Evolutionary conservation across 2,329 filamentous ascomycete species (phyloP).

Genomic region (Diaporthe nobilis): DNA sequence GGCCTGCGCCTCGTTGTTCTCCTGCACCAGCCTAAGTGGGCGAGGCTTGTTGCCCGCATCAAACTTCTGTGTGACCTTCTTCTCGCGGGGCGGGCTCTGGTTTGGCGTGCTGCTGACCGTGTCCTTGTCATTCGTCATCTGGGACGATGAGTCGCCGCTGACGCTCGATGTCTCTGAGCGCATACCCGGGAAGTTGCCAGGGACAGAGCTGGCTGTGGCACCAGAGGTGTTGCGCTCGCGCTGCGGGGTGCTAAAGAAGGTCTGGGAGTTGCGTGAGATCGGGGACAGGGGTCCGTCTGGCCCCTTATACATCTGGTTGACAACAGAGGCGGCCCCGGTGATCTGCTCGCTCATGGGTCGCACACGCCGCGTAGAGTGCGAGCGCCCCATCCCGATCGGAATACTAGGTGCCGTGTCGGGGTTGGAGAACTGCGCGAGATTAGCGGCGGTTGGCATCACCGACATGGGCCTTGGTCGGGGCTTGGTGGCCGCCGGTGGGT

Average conservation of each 20-base stretch:
- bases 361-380: constrained; percentile 62
- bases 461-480: constrained; percentile 70
- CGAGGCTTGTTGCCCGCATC: constrained; percentile 80
- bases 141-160: constrained; percentile 75
- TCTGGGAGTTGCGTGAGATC: constrained; percentile 71
- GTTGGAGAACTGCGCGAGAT: constrained; percentile 58
- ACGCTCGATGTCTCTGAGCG: constrained; percentile 75
- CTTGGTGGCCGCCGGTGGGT: constrained; percentile 50
- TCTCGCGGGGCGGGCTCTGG: constrained; percentile 70
- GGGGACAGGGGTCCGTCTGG: constrained; percentile 75
- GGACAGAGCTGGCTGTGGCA: constrained; percentile 58
- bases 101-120: constrained; percentile 64
- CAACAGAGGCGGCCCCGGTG: constrained; percentile 76
- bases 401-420: constrained; percentile 83
- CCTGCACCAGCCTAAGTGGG: constrained; percentile 88
- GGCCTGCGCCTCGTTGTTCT: constrained; percentile 69
- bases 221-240: constrained; percentile 57
- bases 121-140: constrained; percentile 51
- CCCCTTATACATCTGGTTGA: constrained; percentile 92
- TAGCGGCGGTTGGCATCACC: constrained; percentile 64
- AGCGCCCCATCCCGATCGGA: constrained; percentile 73
- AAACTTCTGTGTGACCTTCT: constrained; percentile 68
- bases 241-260: constrained; percentile 69
- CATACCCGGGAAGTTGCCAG: constrained; percentile 80
- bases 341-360: constrained; percentile 76